Percentiles rank a stretch among this genome's conserved stretches.
Evolutionary conservation across 352 stramenopile genomes (phyloP).

Genomic region (Globisporangium irregulare): DNA sequence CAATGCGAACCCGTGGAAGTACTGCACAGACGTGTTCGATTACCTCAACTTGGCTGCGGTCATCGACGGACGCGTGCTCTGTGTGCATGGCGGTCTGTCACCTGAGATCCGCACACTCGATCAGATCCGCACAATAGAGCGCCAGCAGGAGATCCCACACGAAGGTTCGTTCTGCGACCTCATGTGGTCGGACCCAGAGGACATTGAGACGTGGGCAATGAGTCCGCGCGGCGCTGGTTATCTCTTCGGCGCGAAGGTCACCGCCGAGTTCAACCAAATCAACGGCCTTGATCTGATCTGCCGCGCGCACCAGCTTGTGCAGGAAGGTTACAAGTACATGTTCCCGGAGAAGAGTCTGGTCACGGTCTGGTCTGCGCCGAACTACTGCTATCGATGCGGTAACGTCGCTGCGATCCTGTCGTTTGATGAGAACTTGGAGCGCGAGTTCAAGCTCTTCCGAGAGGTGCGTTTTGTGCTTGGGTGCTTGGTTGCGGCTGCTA

Average conservation of each 20-base stretch:
- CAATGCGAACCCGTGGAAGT: conserved; percentile 95
- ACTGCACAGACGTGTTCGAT: conserved; percentile 97
- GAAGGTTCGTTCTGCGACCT: conserved; percentile 97
- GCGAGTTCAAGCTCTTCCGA: conserved; percentile 87
- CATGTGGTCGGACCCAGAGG: conserved; percentile 97
- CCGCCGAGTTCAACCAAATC: conserved; percentile 89
- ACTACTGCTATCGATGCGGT: conserved; percentile 86
- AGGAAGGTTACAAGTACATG: conserved; percentile 93
- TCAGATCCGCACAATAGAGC: conserved; percentile 95
- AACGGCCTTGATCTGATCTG: conserved; percentile 89
- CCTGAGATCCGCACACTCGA: conserved; percentile 95
- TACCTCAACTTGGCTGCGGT: conserved; percentile 94
- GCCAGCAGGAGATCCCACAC: conserved; percentile 95
- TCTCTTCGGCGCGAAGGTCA: conserved; percentile 86
- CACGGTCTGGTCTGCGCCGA: conserved; percentile 80
- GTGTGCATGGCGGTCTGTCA: conserved; percentile 95
- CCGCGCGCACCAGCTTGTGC: conserved; percentile 86
- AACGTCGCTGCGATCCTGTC: conserved; percentile 82
- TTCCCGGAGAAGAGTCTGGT: conserved; percentile 84
- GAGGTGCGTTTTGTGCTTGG: conserved; percentile 44
- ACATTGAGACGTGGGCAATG: conserved; percentile 91
- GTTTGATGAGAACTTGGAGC: conserved; percentile 83
- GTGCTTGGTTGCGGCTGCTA: not conserved
- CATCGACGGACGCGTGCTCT: conserved; percentile 90
- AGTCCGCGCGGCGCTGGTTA: conserved; percentile 87